phyloP scores from a whole-genome alignment of 2,329 filamentous ascomycete species.

The Aspergillus proliferans region DNA sequence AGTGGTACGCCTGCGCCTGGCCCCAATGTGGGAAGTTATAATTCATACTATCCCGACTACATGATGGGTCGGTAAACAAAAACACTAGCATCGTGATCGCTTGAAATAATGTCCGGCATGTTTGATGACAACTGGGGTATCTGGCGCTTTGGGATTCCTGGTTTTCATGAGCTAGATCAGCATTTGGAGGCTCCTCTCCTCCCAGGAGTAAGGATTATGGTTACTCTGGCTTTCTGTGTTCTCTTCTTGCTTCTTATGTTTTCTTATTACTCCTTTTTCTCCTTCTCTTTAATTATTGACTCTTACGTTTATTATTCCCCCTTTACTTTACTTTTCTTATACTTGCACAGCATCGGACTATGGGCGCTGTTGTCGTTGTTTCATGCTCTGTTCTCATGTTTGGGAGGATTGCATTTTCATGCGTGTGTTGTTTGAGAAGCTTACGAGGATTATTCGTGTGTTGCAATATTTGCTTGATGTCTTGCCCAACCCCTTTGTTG shows the following conservation, averaged over 20 bases:
- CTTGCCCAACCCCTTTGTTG: constrained; percentile 6
- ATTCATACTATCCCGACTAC: constrained; percentile 41
- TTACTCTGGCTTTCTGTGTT: constrained; percentile 22
- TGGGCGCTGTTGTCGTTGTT: constrained; percentile 26
- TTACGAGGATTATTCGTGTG: constrained; percentile 6
- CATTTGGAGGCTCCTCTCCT: constrained; percentile 35
- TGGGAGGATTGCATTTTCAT: constrained; percentile 28
- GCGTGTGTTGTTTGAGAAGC: constrained; percentile 7
- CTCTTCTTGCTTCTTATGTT: constrained; percentile 16
- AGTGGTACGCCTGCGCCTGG: constrained; percentile 14
- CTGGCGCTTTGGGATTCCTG: constrained; percentile 35
- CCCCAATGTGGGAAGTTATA: constrained; percentile 29
- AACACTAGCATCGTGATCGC: constrained; percentile 13
- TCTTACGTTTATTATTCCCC: constrained; percentile 15
- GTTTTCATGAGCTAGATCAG: constrained; percentile 36
- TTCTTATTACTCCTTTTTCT: constrained; percentile 14
- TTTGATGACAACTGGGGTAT: constrained; percentile 37
- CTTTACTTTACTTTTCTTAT: constrained; percentile 14
- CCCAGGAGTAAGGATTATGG: constrained; percentile 31
- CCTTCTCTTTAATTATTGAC: constrained; percentile 14
- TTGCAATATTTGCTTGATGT: constrained; percentile 7
- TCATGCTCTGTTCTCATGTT: constrained; percentile 17
- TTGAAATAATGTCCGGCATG: constrained; percentile 38
- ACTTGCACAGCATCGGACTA: constrained; percentile 26
- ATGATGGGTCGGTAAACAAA: constrained; percentile 41